Percentiles rank a stretch among this genome's conserved stretches.
Evolutionary conservation across 2,329 filamentous ascomycete species (phyloP).

Genomic region (Alternaria consortialis): DNA sequence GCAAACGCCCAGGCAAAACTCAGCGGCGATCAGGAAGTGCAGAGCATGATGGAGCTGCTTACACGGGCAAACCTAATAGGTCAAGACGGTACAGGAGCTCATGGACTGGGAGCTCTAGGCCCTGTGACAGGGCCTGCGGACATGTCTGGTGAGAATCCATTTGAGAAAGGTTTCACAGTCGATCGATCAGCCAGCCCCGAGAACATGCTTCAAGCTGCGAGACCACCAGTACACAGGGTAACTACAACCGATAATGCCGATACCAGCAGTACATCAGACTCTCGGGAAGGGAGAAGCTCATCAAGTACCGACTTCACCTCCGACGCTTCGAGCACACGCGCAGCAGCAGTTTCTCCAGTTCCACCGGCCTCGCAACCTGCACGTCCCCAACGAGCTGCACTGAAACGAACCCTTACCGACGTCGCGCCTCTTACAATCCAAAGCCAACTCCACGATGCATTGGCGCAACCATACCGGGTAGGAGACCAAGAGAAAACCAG

Average conservation of each 20-base stretch:
- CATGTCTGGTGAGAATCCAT: slow-evolving; percentile 77
- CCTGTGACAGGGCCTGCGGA: slow-evolving; percentile 84
- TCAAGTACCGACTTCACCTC: slow-evolving; percentile 33
- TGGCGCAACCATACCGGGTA: slow-evolving; percentile 82
- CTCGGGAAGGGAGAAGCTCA: slow-evolving; percentile 24
- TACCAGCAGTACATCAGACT: slow-evolving; percentile 20
- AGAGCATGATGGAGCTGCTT: slow-evolving; percentile 89
- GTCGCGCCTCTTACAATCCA: slow-evolving; percentile 77
- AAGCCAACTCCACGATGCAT: slow-evolving; percentile 82
- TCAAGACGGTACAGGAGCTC: slow-evolving; percentile 67
- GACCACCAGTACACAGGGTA: slow-evolving; percentile 28
- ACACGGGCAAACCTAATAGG: slow-evolving; percentile 82
- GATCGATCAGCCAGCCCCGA: slow-evolving; percentile 58
- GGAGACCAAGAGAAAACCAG: slow-evolving; percentile 56
- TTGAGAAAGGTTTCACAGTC: slow-evolving; percentile 80
- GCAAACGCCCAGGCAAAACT: slow-evolving; percentile 84
- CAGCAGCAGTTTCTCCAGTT: slow-evolving; percentile 29
- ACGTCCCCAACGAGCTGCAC: slow-evolving; percentile 62
- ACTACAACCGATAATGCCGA: slow-evolving; percentile 18
- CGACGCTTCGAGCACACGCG: slow-evolving; percentile 32
- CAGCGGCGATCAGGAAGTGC: slow-evolving; percentile 83
- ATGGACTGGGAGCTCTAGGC: slow-evolving; percentile 61
- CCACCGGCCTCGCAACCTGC: slow-evolving; percentile 33
- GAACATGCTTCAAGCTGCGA: slow-evolving; percentile 41
- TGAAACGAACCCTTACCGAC: slow-evolving; percentile 92